These are phyloP conservation scores for Penicillium thymicola DNA, from an alignment of 2,329 filamentous ascomycete species.

Conservation along the genomic window DNA sequence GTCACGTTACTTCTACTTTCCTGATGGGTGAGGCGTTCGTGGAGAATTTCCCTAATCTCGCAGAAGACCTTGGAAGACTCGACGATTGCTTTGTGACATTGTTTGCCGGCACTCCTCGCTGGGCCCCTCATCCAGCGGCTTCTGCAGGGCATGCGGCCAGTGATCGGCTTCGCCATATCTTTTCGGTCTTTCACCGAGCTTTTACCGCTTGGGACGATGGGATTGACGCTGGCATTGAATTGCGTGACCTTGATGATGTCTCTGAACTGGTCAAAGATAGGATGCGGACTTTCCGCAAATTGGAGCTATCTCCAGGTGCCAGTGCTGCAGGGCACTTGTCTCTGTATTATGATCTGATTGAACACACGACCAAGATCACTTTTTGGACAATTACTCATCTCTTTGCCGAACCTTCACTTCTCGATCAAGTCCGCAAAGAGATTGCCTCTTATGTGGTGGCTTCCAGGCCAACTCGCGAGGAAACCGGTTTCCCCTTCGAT, in stretches of 20 bases:
- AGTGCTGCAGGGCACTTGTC: slow-evolving; percentile 46
- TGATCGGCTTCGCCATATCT: slow-evolving; percentile 38
- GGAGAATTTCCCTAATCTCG: slow-evolving; percentile 51
- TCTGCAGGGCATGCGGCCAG: slow-evolving; percentile 49
- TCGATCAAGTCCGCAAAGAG: slow-evolving; percentile 46
- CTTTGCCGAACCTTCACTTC: slow-evolving; percentile 40
- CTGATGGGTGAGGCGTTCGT: slow-evolving; percentile 54
- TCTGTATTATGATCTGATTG: slow-evolving; percentile 55
- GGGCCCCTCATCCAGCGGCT: slow-evolving; percentile 52
- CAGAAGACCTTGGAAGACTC: slow-evolving; percentile 55
- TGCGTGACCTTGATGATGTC: slow-evolving; percentile 50
- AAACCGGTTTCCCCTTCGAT: slow-evolving; percentile 42
- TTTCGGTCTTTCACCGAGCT: slow-evolving; percentile 44
- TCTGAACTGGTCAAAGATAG: slow-evolving; percentile 46
- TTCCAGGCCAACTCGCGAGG: slow-evolving; percentile 33
- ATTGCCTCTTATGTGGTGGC: slow-evolving; percentile 44
- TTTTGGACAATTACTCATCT: slow-evolving; percentile 53
- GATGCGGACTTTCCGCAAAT: slow-evolving; percentile 39
- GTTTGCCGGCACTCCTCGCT: slow-evolving; percentile 54
- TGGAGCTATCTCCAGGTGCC: slow-evolving; percentile 36
- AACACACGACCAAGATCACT: slow-evolving; percentile 51
- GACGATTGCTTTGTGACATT: slow-evolving; percentile 55
- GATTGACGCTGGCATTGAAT: slow-evolving; percentile 42
- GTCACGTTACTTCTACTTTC: slow-evolving; percentile 45
- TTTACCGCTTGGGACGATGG: slow-evolving; percentile 44